Percentiles rank a stretch among this genome's conserved stretches.
phyloP scores from a whole-genome alignment of 1,139 yeast genomes.

The Lodderomyces theae region DNA sequence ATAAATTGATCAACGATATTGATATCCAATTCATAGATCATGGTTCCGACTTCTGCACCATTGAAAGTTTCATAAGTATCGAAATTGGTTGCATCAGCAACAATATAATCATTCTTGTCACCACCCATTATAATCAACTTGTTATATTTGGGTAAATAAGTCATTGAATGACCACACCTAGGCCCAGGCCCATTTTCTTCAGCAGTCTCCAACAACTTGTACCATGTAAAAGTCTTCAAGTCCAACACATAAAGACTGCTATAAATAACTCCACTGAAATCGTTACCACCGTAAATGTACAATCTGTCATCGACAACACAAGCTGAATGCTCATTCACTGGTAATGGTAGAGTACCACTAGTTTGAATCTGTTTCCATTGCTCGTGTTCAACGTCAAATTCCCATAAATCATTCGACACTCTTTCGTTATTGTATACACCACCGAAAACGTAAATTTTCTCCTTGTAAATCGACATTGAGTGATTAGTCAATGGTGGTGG shows the following conservation, averaged over 20 bases:
- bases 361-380: conserved; percentile 61
- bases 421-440: conserved; percentile 86
- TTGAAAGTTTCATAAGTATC: conserved; percentile 51
- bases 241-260: conserved; percentile 75
- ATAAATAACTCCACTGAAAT: conserved; percentile 68
- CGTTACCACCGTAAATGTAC: conserved; percentile 90
- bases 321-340: conserved; percentile 90
- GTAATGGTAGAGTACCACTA: conserved; percentile 69
- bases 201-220: conserved; percentile 49
- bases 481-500: conserved; percentile 96
- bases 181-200: conserved; percentile 63
- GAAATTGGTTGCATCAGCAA: conserved; percentile 34
- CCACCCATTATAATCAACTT: conserved; percentile 90
- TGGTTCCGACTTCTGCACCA: conserved; percentile 52
- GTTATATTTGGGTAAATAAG: conserved; percentile 62
- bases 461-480: conserved; percentile 77
- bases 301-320: conserved; percentile 75
- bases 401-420: conserved; percentile 77
- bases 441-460: conserved; percentile 79
- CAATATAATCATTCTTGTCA: conserved; percentile 62
- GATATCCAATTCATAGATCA: conserved; percentile 63
- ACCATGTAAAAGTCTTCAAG: conserved; percentile 71
- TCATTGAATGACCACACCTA: conserved; percentile 92
- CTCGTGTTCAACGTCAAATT: conserved; percentile 67
- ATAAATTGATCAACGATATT: conserved; percentile 33